Base-by-base conservation (phyloP, 1,139 yeast genomes). In the Pichia sp. region DNA sequence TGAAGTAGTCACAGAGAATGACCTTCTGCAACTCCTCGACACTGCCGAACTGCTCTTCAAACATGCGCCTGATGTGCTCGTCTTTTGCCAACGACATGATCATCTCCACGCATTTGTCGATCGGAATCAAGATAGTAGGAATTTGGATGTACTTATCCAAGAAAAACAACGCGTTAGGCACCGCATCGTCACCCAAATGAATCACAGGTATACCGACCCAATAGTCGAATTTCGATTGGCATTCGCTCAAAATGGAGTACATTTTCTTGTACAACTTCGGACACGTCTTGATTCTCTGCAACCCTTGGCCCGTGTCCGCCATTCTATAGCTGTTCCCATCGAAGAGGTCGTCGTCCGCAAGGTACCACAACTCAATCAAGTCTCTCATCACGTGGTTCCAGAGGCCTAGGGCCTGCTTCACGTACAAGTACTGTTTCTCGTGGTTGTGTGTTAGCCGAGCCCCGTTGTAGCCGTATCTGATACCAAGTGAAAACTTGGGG, bases 161-260 rank as follows among this genome's bases (percentile, higher is more conserved):
- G 72, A 85, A 85, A 67, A 85, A 84, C 56, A 86, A 68, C 0
- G 90, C 90, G 66, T 85, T 85, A 1, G 93, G 93, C 5, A 85
- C 93, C 1, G 89, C 86, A 61, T 82, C 85, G 67, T 85, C 93
- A 41, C 92, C 93, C 29, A 86, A 64, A 68, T 85, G 93, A 23
- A 85, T 86, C 31, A 84, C 90, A 16, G 86, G 80, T 7, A 88
- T 82, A 1, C 93, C 93, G 46, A 85, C 84, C 90, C 92, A 85
- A 3, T 78, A 70, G 0, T 84, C 81, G 19, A 85, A 79, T 52
- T 77, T 76, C 36, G 75, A 68, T 63, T 85, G 87, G 49, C 87
- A 85, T 57, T 81, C 83, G 16, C 75, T 69, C 50, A 85, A 73
- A 58, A 86, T 80, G 55, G 74, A 76, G 62, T 84, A 84, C 90